Evolutionary conservation across 306 rosid genomes (phyloP).

Genomic region (Senna siamea): DNA sequence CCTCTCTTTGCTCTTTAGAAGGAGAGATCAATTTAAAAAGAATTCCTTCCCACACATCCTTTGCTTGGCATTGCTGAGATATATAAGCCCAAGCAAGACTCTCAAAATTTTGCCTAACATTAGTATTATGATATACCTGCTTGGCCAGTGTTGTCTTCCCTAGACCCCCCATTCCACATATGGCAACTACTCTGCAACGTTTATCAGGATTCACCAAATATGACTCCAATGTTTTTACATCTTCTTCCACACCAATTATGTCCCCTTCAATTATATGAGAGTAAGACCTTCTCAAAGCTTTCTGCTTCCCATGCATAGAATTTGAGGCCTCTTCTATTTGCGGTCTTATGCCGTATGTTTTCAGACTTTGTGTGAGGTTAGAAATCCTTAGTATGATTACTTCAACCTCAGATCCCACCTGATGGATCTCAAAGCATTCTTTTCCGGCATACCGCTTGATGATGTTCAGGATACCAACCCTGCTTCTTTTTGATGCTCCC

Average conservation of each 20-base stretch:
- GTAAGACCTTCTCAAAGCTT: conserved; percentile 46
- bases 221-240: conserved; percentile 36
- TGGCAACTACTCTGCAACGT: conserved; percentile 42
- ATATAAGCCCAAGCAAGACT: conserved; percentile 60
- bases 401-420: conserved; percentile 43
- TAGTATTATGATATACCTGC: conserved; percentile 43
- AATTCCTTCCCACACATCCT: conserved; percentile 61
- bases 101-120: conserved; percentile 43
- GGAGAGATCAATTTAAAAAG: conserved; percentile 44
- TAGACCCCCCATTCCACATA: conserved; percentile 71
- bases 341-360: conserved; percentile 41
- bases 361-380: conserved; percentile 28
- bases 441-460: conserved; percentile 40
- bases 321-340: conserved; percentile 40
- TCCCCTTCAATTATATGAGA: conserved; percentile 56
- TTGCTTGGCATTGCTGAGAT: conserved; percentile 60
- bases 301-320: conserved; percentile 40
- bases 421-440: conserved; percentile 29
- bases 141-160: conserved; percentile 69
- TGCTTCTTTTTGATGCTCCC: conserved; percentile 39
- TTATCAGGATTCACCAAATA: conserved; percentile 38
- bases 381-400: conserved; percentile 33
- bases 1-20: conserved; percentile 43
- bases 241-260: conserved; percentile 57
- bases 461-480: conserved; percentile 21